Evolutionary conservation across 371 early-diverging fungal species (phyloP).

Genomic region (Paraphysoderma sedebokerense): DNA sequence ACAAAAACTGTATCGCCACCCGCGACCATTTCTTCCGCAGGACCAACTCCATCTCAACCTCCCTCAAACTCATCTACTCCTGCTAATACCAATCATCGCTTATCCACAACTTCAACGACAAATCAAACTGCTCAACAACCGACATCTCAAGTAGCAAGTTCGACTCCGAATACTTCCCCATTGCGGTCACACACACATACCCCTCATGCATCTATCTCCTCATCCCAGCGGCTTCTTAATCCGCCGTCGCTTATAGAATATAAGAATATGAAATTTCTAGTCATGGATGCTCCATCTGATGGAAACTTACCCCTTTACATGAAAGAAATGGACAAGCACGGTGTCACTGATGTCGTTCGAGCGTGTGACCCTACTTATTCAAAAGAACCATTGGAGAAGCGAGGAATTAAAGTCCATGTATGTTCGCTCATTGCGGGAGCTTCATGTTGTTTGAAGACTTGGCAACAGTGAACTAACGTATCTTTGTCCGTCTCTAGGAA

Average conservation of each 20-base stretch:
- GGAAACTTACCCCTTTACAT: conserved; percentile 56
- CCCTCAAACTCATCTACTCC: no score
- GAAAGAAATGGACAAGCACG: conserved; percentile 10
- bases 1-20: no score
- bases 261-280: conserved; percentile 54
- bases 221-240: background rate
- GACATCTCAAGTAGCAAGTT: no score
- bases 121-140: no score
- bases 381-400: conserved; percentile 30
- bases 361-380: conserved; percentile 20
- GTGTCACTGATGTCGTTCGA: background rate
- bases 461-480: no score
- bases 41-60: no score
- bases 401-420: conserved; percentile 54
- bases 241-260: conserved; percentile 39
- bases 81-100: no score
- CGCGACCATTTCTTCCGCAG: no score
- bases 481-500: background rate
- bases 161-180: no score
- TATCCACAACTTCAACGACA: no score
- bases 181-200: no score
- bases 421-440: background rate
- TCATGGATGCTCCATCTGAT: conserved; percentile 79
- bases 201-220: no score
- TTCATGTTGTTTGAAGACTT: background rate